phyloP scores from a whole-genome alignment of 2,329 filamentous ascomycete species.

The Cladosporium austrohemisphaericum region DNA sequence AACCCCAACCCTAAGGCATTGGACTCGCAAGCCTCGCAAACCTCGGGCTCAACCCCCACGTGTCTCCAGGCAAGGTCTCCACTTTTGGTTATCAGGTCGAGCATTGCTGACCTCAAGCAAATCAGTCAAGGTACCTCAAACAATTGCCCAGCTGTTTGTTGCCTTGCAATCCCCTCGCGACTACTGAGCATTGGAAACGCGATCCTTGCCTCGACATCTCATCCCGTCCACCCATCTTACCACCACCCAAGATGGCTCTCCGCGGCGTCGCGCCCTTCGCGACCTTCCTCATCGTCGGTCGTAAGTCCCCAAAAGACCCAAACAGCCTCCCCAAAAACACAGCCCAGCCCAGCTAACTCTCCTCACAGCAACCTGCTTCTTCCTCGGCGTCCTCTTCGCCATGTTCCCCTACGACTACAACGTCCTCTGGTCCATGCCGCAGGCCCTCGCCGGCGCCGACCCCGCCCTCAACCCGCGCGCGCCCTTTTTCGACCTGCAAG shows the following conservation, averaged over 20 bases:
- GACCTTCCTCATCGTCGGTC: conserved; percentile 93
- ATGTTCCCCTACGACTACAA: conserved; percentile 94
- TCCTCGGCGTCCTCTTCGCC: conserved; percentile 96
- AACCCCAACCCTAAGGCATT: neutral
- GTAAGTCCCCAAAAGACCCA: conserved; percentile 60
- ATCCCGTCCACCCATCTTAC: neutral
- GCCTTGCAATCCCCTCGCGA: no score
- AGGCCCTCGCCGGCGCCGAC: conserved; percentile 40
- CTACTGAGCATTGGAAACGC: no score
- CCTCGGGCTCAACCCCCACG: neutral
- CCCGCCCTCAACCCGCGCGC: conserved; percentile 38
- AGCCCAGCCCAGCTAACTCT: conserved; percentile 15
- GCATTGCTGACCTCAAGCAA: no score
- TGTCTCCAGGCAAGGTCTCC: no score
- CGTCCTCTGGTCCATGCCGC: conserved; percentile 71
- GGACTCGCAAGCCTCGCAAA: neutral
- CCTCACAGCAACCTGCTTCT: conserved; percentile 71
- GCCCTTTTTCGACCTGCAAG: conserved; percentile 76
- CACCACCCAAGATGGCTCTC: conserved; percentile 23
- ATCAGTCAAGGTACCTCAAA: no score
- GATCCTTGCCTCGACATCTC: no score
- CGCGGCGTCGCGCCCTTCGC: conserved; percentile 61
- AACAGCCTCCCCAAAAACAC: neutral
- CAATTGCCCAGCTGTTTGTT: no score
- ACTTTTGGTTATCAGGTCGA: neutral